These are phyloP conservation scores for Sistotremastrum suecicum DNA, from an alignment of 768 basidiomycete species.

Conservation along the genomic window DNA sequence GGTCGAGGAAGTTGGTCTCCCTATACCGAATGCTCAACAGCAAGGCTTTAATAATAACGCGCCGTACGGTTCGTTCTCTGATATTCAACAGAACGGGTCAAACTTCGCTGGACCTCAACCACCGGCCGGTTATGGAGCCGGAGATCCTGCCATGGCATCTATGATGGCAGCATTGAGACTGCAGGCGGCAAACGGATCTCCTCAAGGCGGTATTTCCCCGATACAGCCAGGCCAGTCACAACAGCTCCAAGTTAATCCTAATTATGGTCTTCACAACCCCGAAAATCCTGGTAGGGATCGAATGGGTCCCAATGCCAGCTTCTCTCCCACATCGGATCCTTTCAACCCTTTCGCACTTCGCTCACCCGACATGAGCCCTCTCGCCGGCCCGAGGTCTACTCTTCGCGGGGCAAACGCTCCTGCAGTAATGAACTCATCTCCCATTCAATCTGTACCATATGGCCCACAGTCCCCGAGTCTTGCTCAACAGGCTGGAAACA, in stretches of 20 bases:
- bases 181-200: slow-evolving; percentile 59
- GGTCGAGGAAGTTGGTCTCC: slow-evolving; percentile 88
- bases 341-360: slow-evolving; percentile 45
- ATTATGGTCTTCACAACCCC: slow-evolving; percentile 29
- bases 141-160: slow-evolving; percentile 74
- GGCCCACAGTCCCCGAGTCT: slow-evolving; percentile 49
- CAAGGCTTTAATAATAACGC: slow-evolving; percentile 47
- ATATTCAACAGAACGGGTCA: slow-evolving; percentile 19
- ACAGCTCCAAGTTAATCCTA: slow-evolving; percentile 57
- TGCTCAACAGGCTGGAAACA: slow-evolving; percentile 31
- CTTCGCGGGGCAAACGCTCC: slow-evolving; percentile 13
- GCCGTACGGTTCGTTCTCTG: slow-evolving; percentile 33
- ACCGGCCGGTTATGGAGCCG: slow-evolving; percentile 67
- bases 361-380: slow-evolving; percentile 25
- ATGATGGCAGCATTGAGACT: slow-evolving; percentile 91
- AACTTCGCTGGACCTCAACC: slow-evolving; percentile 60
- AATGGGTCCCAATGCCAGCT: slow-evolving; percentile 27
- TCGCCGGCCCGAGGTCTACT: not conserved
- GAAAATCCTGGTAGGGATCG: slow-evolving; percentile 27
- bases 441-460: slow-evolving; percentile 30
- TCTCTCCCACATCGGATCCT: slow-evolving; percentile 38
- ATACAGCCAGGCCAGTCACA: no score
- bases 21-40: slow-evolving; percentile 77
- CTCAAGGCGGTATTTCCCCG: slow-evolving; percentile 55
- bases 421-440: slow-evolving; percentile 12